A percentile compares a stretch with the other conserved stretches of the same genome.
phyloP scores from a whole-genome alignment of 768 basidiomycete species.

The Paxillus ammoniavirescens region DNA sequence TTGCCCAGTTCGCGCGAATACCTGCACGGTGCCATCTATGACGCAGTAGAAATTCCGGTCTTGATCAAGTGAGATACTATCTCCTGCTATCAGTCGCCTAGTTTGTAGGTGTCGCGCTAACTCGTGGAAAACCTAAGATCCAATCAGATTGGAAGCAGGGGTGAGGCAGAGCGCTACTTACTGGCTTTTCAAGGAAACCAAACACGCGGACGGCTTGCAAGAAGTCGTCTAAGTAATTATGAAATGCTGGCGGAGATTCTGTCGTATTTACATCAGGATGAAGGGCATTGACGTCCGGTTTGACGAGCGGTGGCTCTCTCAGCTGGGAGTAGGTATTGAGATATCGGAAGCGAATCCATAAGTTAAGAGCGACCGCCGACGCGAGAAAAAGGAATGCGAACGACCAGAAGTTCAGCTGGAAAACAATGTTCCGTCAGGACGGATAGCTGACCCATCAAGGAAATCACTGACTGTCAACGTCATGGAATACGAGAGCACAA shows the following conservation, averaged over 20 bases:
- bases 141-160: neutral
- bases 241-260: conserved; percentile 75
- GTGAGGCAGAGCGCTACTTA: conserved; percentile 34
- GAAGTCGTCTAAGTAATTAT: conserved; percentile 97
- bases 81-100: conserved; percentile 91
- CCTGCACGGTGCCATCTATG: conserved; percentile 95
- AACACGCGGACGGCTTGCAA: conserved; percentile 95
- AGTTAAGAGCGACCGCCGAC: conserved; percentile 67
- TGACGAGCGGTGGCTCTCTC: conserved; percentile 78
- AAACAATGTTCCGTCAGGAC: conserved; percentile 8
- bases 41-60: conserved; percentile 98
- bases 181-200: conserved; percentile 95
- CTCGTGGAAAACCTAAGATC: conserved; percentile 86
- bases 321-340: conserved; percentile 73
- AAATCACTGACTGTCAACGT: conserved; percentile 68
- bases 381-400: conserved; percentile 75
- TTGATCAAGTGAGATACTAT: conserved; percentile 85
- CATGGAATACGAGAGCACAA: conserved; percentile 82
- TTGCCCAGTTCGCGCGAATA: conserved; percentile 74
- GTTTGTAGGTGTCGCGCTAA: conserved; percentile 95
- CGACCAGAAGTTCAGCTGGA: conserved; percentile 87
- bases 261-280: conserved; percentile 88
- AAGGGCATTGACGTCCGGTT: conserved; percentile 80
- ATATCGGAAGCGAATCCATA: conserved; percentile 82
- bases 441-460: neutral